Percentiles rank a stretch among this genome's conserved stretches.
phyloP scores from a whole-genome alignment of 805 yeast species.

The Nakazawaea pomicola region DNA sequence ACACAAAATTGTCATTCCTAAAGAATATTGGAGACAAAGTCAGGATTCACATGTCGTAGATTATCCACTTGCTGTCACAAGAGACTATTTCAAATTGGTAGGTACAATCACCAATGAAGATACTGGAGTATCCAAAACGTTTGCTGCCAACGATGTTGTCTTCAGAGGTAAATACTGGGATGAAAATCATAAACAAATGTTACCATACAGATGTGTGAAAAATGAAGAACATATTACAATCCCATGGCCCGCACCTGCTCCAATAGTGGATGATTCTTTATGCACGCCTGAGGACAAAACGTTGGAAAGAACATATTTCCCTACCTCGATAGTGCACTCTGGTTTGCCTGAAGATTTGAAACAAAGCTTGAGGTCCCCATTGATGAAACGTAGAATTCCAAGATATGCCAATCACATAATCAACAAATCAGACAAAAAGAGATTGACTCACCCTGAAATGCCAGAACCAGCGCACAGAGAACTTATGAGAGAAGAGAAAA shows the following conservation, averaged over 20 bases:
- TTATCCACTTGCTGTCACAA: slow-evolving; percentile 59
- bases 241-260: slow-evolving; percentile 86
- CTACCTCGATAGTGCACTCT: slow-evolving; percentile 57
- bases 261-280: slow-evolving; percentile 47
- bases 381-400: slow-evolving; percentile 42
- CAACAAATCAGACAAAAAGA: slow-evolving; percentile 56
- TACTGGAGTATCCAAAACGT: slow-evolving; percentile 56
- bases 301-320: slow-evolving; percentile 69
- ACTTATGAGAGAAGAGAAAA: slow-evolving; percentile 54
- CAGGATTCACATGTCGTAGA: slow-evolving; percentile 69
- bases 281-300: slow-evolving; percentile 55
- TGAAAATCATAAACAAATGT: slow-evolving; percentile 60
- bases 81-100: slow-evolving; percentile 64
- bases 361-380: slow-evolving; percentile 68
- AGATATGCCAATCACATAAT: slow-evolving; percentile 43
- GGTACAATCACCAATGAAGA: slow-evolving; percentile 66
- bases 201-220: slow-evolving; percentile 74
- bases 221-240: slow-evolving; percentile 65
- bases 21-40: slow-evolving; percentile 63
- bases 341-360: slow-evolving; percentile 69
- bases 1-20: slow-evolving; percentile 62
- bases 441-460: slow-evolving; percentile 68
- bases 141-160: slow-evolving; percentile 72
- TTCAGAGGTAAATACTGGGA: slow-evolving; percentile 72
- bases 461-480: slow-evolving; percentile 63